Base-by-base conservation (phyloP, 2,329 filamentous ascomycete genomes). In the Fusarium brachygibbosum region DNA sequence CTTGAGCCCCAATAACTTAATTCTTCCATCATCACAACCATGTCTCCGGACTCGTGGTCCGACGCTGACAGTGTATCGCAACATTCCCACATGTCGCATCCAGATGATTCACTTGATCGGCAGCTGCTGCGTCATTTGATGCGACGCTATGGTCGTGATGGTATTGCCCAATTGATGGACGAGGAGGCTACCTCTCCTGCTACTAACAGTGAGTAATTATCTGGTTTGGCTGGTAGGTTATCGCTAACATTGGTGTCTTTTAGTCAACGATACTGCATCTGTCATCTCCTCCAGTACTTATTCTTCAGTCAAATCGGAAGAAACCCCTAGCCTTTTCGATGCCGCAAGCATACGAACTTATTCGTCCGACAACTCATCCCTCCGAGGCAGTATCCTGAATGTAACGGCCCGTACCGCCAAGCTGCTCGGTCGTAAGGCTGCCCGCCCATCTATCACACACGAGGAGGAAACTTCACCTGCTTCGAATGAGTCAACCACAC, bases 301-400 rank as follows among this genome's bases (percentile, higher is more conserved):
- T 25, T 78, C 78, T 9, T 79, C 79, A 8, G 74, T 79, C 46
- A 74, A 78, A 23, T 77, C 77, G 25, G 79, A 80, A 45, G 77
- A 80, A 40, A 70, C 75, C 14, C 73, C 78, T 41, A 81, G 79
- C 57, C 64, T 81, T 29, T 81, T 80, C 63, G 80, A 81, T 52
- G 71, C 72, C 10, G 74, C 72, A 45, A 80, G 79, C 60, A 76
- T 80, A 50, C 75, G 77, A 34, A 77, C 80, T 28, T 77, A 78
- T 49, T 81, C 80, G 29, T 82, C 80, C 53, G 81, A 82, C 66
- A 76, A 80, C 38, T 79, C 79, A 14, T 81, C 79, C 23, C 77
- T 78, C 19, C 77, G 79, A 17, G 77, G 79, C 42, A 81, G 79
- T 63, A 79, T 82, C 62, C 81, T 80, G 38, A 81, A 79, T 61